Conservation (phyloP, 2,329 filamentous ascomycete genomes). For the Aureobasidium leucospermi region DNA sequence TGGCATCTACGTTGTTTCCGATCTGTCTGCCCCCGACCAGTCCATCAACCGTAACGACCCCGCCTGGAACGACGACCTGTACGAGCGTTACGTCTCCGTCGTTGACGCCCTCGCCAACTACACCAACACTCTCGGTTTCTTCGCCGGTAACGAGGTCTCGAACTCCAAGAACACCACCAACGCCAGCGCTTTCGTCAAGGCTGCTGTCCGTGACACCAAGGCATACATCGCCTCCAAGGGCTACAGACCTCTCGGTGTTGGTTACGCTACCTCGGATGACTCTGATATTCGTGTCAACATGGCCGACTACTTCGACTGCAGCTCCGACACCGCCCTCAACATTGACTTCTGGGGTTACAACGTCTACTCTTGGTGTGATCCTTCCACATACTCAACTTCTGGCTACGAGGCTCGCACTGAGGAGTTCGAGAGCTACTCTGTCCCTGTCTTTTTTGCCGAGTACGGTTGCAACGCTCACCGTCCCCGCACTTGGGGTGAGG, state of each 20-base stretch:
- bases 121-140: slow-evolving; percentile 92
- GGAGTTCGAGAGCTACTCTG: slow-evolving; percentile 82
- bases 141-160: slow-evolving; percentile 95
- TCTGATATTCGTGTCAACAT: slow-evolving; percentile 71
- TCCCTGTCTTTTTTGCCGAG: slow-evolving; percentile 96
- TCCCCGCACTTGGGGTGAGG: slow-evolving; percentile 77
- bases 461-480: slow-evolving; percentile 83
- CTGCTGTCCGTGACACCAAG: slow-evolving; percentile 93
- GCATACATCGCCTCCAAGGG: slow-evolving; percentile 76
- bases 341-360: slow-evolving; percentile 99
- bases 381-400: slow-evolving; percentile 67
- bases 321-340: slow-evolving; percentile 48
- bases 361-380: slow-evolving; percentile 98
- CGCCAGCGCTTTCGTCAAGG: slow-evolving; percentile 93
- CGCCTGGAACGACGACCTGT: slow-evolving; percentile 71
- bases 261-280: slow-evolving; percentile 95
- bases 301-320: slow-evolving; percentile 93
- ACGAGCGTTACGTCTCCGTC: slow-evolving; percentile 72
- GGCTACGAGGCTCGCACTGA: slow-evolving; percentile 75
- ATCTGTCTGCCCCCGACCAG: slow-evolving; percentile 70
- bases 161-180: slow-evolving; percentile 83
- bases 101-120: slow-evolving; percentile 76
- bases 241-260: slow-evolving; percentile 76
- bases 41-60: slow-evolving; percentile 83
- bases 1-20: slow-evolving; percentile 92